Evolutionary conservation across 768 basidiomycete genomes (phyloP).

Genomic region (Harrya chromipes): DNA sequence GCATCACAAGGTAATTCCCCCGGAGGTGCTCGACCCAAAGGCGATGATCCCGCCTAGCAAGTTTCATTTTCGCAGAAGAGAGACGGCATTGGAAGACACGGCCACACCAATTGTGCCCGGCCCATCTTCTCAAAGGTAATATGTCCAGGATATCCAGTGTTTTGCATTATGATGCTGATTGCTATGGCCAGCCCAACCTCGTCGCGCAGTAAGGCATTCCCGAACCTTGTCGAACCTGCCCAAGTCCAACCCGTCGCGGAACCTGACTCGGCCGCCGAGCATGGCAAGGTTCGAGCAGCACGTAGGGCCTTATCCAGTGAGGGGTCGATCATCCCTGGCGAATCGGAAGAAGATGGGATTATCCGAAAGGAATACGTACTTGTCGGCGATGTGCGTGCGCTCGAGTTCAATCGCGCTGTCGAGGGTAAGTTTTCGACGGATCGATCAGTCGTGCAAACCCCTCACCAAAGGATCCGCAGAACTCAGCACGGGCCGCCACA

Average conservation of each 20-base stretch:
- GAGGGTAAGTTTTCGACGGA: conserved; percentile 60
- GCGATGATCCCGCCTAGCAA: conserved; percentile 82
- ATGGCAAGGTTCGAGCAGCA: conserved; percentile 12
- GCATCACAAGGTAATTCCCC: conserved; percentile 69
- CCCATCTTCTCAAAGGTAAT: conserved; percentile 22
- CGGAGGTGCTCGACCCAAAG: conserved; percentile 75
- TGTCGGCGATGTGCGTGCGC: conserved; percentile 83
- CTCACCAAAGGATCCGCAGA: conserved; percentile 41
- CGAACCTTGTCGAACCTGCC: conserved; percentile 8
- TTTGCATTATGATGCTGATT: neutral
- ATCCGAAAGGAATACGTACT: conserved; percentile 89
- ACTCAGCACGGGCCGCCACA: conserved; percentile 56
- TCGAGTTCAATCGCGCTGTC: conserved; percentile 88
- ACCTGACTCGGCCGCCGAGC: conserved; percentile 3
- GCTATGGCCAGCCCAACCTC: conserved; percentile 10
- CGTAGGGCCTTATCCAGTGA: conserved; percentile 44
- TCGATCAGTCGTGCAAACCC: conserved; percentile 1
- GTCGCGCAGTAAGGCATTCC: conserved; percentile 18
- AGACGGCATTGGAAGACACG: conserved; percentile 15
- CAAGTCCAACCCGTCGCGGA: conserved; percentile 16
- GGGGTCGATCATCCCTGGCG: conserved; percentile 73
- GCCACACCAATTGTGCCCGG: neutral
- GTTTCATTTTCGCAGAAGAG: conserved; percentile 61
- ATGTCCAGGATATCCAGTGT: neutral
- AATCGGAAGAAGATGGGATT: conserved; percentile 79